phyloP scores from a whole-genome alignment of 805 yeast genomes.

The Candida xiaguanensis region DNA sequence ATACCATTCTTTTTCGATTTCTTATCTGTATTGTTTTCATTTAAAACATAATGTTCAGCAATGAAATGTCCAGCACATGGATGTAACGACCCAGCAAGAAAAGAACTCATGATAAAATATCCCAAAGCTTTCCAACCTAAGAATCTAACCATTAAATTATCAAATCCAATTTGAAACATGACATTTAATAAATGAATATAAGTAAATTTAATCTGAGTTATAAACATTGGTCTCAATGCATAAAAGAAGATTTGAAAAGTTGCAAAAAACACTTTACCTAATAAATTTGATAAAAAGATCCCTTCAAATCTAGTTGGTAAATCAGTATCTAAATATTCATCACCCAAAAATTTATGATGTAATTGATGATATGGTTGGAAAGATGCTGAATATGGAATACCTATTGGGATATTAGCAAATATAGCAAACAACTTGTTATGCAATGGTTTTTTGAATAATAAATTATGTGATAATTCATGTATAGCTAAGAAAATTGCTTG shows the following conservation, averaged over 20 bases:
- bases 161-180: conserved; percentile 55
- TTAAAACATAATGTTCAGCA: conserved; percentile 85
- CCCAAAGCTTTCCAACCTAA: conserved; percentile 65
- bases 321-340: conserved; percentile 79
- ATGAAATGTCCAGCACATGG: conserved; percentile 95
- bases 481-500: conserved; percentile 84
- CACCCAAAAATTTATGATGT: conserved; percentile 90
- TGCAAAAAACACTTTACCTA: conserved; percentile 89
- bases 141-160: conserved; percentile 49
- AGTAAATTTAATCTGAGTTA: conserved; percentile 72
- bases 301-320: conserved; percentile 83
- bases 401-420: conserved; percentile 78
- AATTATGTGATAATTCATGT: conserved; percentile 83
- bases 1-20: conserved; percentile 11
- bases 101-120: conserved; percentile 72
- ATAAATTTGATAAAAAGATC: conserved; percentile 61
- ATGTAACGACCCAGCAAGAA: conserved; percentile 87
- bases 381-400: conserved; percentile 85
- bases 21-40: conserved; percentile 47
- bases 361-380: conserved; percentile 87
- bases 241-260: conserved; percentile 86
- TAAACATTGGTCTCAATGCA: conserved; percentile 85
- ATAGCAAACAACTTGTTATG: conserved; percentile 76
- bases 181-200: conserved; percentile 70
- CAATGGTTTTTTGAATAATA: conserved; percentile 75